phyloP scores from a whole-genome alignment of 805 yeast genomes.

The Wickerhamomyces silvicola region DNA sequence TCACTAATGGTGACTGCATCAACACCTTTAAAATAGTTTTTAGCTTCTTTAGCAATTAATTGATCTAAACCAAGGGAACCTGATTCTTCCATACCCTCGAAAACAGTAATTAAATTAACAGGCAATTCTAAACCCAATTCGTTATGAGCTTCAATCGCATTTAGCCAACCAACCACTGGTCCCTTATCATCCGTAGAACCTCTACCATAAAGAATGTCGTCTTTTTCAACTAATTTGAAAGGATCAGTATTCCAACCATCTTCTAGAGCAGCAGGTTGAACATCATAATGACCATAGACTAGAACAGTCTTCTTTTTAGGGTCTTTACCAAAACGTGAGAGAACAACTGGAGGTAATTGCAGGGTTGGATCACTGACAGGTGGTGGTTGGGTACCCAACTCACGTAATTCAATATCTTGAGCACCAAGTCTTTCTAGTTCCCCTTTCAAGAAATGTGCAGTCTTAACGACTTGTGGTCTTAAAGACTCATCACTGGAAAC shows the following conservation, averaged over 20 bases:
- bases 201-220: slow-evolving; percentile 75
- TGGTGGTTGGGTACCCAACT: slow-evolving; percentile 88
- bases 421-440: slow-evolving; percentile 75
- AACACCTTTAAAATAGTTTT: slow-evolving; percentile 74
- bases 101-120: slow-evolving; percentile 85
- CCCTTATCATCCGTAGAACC: slow-evolving; percentile 98
- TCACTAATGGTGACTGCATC: slow-evolving; percentile 95
- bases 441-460: slow-evolving; percentile 73
- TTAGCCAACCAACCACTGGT: slow-evolving; percentile 96
- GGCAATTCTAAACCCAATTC: slow-evolving; percentile 84
- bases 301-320: slow-evolving; percentile 81
- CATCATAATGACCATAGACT: slow-evolving; percentile 96
- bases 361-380: slow-evolving; percentile 64
- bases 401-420: slow-evolving; percentile 71
- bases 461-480: slow-evolving; percentile 83
- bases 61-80: slow-evolving; percentile 91
- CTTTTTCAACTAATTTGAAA: slow-evolving; percentile 64
- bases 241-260: slow-evolving; percentile 98
- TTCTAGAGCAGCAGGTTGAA: slow-evolving; percentile 87
- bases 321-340: slow-evolving; percentile 80
- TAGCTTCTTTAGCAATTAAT: slow-evolving; percentile 74
- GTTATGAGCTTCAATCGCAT: slow-evolving; percentile 84
- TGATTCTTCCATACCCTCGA: slow-evolving; percentile 99
- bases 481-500: slow-evolving; percentile 87
- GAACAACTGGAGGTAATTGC: slow-evolving; percentile 89